These are phyloP conservation scores for Stagonosporopsis chrysanthemi DNA, from an alignment of 2,329 filamentous ascomycete genomes.

Conservation along the genomic window DNA sequence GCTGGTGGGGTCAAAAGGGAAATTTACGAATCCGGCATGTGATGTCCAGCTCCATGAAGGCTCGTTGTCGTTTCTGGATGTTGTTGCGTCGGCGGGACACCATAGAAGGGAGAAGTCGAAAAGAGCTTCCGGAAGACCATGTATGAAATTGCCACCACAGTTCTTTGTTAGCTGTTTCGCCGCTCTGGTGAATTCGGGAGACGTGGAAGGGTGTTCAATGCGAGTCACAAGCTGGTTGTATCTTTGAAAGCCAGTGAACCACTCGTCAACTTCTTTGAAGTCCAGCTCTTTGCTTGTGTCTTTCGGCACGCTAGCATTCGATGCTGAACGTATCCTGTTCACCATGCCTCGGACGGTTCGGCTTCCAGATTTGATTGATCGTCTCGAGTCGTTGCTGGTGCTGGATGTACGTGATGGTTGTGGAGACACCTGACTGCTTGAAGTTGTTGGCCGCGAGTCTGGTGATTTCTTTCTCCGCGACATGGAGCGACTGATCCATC, in stretches of 20 bases:
- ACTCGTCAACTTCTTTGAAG: slow-evolving; percentile 39
- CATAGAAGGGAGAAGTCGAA: slow-evolving; percentile 46
- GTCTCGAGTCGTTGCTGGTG: slow-evolving; percentile 37
- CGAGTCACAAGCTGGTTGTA: slow-evolving; percentile 44
- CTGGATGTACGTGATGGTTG: slow-evolving; percentile 29
- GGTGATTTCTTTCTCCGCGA: slow-evolving; percentile 24
- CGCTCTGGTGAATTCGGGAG: slow-evolving; percentile 33
- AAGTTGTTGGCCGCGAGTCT: slow-evolving; percentile 26
- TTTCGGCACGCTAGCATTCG: slow-evolving; percentile 32
- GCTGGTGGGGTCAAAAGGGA: slow-evolving; percentile 45
- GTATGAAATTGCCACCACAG: slow-evolving; percentile 40
- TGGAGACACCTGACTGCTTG: slow-evolving; percentile 27
- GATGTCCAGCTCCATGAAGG: slow-evolving; percentile 47
- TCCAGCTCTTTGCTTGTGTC: slow-evolving; percentile 30
- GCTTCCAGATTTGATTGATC: slow-evolving; percentile 32
- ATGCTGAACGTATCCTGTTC: slow-evolving; percentile 38
- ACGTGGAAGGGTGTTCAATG: slow-evolving; percentile 19
- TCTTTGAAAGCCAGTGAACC: slow-evolving; percentile 40
- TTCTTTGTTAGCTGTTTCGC: slow-evolving; percentile 37
- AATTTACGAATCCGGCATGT: slow-evolving; percentile 38
- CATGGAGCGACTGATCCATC: slow-evolving; percentile 33
- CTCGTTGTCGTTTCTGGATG: slow-evolving; percentile 25
- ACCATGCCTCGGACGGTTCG: slow-evolving; percentile 35
- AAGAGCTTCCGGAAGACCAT: slow-evolving; percentile 42
- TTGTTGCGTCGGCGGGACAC: slow-evolving; percentile 37